These are phyloP conservation scores for Penicillium paneum DNA, from an alignment of 2,329 filamentous ascomycete species.

Conservation along the genomic window DNA sequence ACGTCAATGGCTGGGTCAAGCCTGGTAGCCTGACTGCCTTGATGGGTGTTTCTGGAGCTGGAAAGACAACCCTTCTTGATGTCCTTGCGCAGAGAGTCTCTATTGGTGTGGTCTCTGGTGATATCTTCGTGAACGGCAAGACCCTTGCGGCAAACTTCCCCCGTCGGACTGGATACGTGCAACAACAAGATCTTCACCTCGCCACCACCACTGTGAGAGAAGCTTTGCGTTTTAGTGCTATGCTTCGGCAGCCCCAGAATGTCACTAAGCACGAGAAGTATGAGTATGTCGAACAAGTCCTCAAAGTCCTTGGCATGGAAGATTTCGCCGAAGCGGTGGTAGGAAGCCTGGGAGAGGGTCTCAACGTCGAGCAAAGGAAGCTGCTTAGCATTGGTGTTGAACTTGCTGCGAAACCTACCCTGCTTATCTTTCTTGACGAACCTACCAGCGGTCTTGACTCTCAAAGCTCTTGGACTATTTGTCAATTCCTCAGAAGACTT, in stretches of 20 bases:
- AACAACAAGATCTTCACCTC: conserved; percentile 73
- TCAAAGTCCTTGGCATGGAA: conserved; percentile 81
- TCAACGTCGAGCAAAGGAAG: conserved; percentile 59
- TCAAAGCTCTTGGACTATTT: conserved; percentile 85
- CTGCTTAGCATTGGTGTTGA: conserved; percentile 91
- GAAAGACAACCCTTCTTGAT: conserved; percentile 59
- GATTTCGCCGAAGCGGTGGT: conserved; percentile 86
- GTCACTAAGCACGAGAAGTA: conserved; percentile 70
- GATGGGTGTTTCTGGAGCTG: conserved; percentile 61
- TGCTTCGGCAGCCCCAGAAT: conserved; percentile 75
- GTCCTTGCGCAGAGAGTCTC: conserved; percentile 55
- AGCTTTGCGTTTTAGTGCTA: conserved; percentile 75
- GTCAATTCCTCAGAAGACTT: conserved; percentile 76
- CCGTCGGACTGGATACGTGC: conserved; percentile 63
- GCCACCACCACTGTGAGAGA: conserved; percentile 80
- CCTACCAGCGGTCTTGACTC: conserved; percentile 79
- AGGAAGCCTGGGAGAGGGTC: conserved; percentile 75
- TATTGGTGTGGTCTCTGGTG: conserved; percentile 61
- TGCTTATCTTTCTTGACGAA: conserved; percentile 85
- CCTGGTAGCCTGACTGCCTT: conserved; percentile 53
- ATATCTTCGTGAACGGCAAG: conserved; percentile 62
- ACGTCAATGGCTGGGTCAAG: conserved; percentile 56
- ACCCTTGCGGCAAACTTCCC: conserved; percentile 57
- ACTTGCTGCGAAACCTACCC: conserved; percentile 80
- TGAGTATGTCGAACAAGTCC: conserved; percentile 75